These are phyloP conservation scores for Silene uniflora DNA, from an alignment of 148 eudicot species.

Conservation along the genomic window DNA sequence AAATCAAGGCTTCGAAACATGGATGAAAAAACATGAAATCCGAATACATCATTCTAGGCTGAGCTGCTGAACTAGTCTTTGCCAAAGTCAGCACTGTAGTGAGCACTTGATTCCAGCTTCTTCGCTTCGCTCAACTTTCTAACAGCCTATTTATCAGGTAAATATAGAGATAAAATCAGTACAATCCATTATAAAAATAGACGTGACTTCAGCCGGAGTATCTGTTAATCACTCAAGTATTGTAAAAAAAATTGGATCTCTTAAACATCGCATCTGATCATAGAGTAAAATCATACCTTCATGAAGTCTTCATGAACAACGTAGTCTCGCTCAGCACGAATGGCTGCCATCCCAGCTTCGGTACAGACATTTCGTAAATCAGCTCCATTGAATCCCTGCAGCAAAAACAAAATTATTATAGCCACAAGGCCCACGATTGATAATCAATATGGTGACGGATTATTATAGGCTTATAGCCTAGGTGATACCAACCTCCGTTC, in stretches of 20 bases:
- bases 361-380: constrained; percentile 91
- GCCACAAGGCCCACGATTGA: background rate
- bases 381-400: constrained; percentile 91
- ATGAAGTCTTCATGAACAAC: constrained; percentile 97
- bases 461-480: too few species aligned
- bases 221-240: background rate
- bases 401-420: constrained; percentile 4
- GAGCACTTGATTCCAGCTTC: constrained; percentile 87
- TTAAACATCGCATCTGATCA: too few species aligned
- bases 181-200: background rate
- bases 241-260: too few species aligned
- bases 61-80: constrained; percentile 45
- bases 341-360: constrained; percentile 95
- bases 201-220: too few species aligned
- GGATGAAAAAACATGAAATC: background rate
- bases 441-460: too few species aligned
- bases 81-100: constrained; percentile 83
- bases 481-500: too few species aligned
- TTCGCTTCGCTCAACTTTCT: constrained; percentile 86
- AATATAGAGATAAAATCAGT: background rate
- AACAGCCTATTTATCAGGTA: constrained; percentile 54
- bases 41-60: background rate
- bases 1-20: background rate
- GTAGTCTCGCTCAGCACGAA: constrained; percentile 96
- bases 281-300: constrained; percentile 45